phyloP scores from a whole-genome alignment of 352 stramenopile genomes.

The Peronospora farinosa region DNA sequence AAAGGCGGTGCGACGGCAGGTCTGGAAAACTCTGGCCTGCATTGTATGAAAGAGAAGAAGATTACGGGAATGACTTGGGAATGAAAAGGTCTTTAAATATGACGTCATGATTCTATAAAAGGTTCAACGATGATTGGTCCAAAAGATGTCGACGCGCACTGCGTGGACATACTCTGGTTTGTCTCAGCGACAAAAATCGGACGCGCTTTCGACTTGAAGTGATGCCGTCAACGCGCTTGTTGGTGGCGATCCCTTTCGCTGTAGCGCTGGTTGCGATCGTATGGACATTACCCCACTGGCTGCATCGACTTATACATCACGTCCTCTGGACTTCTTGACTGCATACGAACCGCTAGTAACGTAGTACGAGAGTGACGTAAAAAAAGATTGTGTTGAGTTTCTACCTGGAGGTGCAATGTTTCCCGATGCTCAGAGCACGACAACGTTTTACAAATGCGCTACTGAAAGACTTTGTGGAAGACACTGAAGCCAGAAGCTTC shows the following conservation, averaged over 20 bases:
- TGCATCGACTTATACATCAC: not conserved
- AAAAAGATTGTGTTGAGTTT: conserved; percentile 34
- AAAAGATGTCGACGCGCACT: not conserved
- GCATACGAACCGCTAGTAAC: conserved; percentile 22
- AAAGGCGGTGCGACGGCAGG: conserved; percentile 14
- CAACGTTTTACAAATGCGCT: conserved; percentile 45
- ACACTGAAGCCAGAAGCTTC: conserved; percentile 41
- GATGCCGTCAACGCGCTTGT: conserved; percentile 1
- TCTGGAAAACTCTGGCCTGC: conserved; percentile 22
- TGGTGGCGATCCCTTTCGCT: conserved; percentile 24
- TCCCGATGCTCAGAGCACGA: conserved; percentile 38
- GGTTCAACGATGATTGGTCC: not conserved
- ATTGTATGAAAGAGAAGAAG: conserved; percentile 8
- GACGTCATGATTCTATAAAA: conserved; percentile 14
- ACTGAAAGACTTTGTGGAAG: conserved; percentile 46
- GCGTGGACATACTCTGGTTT: not conserved
- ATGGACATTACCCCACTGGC: conserved; percentile 12
- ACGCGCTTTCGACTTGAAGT: conserved; percentile 8
- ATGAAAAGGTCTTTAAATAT: not conserved
- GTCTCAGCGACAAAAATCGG: not conserved
- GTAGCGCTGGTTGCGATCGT: conserved; percentile 31
- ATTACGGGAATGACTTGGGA: conserved; percentile 13
- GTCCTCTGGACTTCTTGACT: not conserved
- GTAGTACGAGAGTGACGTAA: conserved; percentile 55
- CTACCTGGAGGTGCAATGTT: conserved; percentile 33